phyloP scores from a whole-genome alignment of 805 yeast species.

The Candida chilensis region DNA sequence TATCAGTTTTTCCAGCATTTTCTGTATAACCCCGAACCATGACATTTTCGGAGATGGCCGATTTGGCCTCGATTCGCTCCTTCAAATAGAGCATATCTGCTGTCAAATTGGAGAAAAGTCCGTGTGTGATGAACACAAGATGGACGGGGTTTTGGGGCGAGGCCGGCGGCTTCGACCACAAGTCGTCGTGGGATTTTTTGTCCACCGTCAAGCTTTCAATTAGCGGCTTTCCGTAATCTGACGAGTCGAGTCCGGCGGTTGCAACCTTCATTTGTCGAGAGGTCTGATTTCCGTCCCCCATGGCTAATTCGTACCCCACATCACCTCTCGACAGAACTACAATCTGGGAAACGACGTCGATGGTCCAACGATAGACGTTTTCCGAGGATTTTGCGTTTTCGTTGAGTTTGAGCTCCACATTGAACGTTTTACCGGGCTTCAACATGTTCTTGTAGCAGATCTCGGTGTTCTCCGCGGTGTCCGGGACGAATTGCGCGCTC shows the following conservation, averaged over 20 bases:
- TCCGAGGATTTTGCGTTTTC: constrained; percentile 19
- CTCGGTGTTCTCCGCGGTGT: constrained; percentile 14
- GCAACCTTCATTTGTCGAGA: not conserved
- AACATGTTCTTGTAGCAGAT: constrained; percentile 30
- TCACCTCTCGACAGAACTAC: constrained; percentile 20
- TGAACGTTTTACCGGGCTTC: constrained; percentile 66
- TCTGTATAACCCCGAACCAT: constrained; percentile 26
- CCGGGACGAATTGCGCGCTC: constrained; percentile 12
- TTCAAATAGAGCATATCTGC: constrained; percentile 34
- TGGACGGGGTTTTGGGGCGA: constrained; percentile 21
- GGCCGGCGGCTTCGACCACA: constrained; percentile 21
- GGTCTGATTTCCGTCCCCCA: not conserved
- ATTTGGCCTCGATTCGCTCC: constrained; percentile 16
- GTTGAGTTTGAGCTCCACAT: constrained; percentile 43
- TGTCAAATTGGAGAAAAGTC: constrained; percentile 29
- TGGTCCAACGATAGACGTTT: constrained; percentile 19
- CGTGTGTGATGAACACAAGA: constrained; percentile 31
- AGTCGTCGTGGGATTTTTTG: no score
- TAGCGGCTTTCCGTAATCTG: constrained; percentile 6
- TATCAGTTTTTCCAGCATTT: constrained; percentile 32
- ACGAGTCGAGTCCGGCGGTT: constrained; percentile 6
- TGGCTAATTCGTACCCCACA: constrained; percentile 15
- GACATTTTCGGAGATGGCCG: constrained; percentile 17
- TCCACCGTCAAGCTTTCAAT: no score
- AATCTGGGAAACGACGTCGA: constrained; percentile 31